Conservation (phyloP, 2,329 filamentous ascomycete genomes). For the Domatiomyces globalis region DNA sequence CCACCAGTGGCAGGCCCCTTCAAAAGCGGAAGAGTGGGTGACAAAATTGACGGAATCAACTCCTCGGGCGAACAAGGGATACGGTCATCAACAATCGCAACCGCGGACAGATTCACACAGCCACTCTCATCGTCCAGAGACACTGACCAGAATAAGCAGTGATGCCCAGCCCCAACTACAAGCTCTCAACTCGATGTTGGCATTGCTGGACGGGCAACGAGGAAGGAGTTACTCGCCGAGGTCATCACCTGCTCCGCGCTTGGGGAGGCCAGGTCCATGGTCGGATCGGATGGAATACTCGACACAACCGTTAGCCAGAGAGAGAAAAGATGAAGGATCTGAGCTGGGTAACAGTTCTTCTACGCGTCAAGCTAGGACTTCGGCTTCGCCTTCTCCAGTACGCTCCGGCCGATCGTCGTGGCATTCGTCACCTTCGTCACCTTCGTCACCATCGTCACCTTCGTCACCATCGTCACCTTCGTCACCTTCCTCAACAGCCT, state of each 20-base stretch:
- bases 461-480: too few relatives aligned
- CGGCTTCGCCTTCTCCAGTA: too few relatives aligned
- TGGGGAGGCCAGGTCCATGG: neutral
- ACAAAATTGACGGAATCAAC: neutral
- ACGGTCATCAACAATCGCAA: neutral
- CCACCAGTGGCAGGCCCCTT: neutral
- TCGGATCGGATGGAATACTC: neutral
- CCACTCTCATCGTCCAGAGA: neutral
- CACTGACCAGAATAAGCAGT: neutral
- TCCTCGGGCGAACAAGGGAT: neutral
- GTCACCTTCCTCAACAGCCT: too few relatives aligned
- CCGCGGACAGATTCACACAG: neutral
- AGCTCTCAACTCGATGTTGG: too few relatives aligned
- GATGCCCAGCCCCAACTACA: too few relatives aligned
- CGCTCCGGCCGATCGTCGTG: too few relatives aligned
- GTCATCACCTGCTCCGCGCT: neutral
- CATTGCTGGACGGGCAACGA: too few relatives aligned
- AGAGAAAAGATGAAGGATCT: neutral
- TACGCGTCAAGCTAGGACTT: too few relatives aligned
- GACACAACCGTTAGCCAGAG: neutral
- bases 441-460: too few relatives aligned
- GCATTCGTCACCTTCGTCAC: too few relatives aligned
- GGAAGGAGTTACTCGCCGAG: neutral
- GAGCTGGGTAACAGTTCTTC: too few relatives aligned
- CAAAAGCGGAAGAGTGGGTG: slow-evolving; percentile 1